These are phyloP conservation scores for Ajuga reptans DNA, from an alignment of 305 asterid species.

Conservation along the genomic window DNA sequence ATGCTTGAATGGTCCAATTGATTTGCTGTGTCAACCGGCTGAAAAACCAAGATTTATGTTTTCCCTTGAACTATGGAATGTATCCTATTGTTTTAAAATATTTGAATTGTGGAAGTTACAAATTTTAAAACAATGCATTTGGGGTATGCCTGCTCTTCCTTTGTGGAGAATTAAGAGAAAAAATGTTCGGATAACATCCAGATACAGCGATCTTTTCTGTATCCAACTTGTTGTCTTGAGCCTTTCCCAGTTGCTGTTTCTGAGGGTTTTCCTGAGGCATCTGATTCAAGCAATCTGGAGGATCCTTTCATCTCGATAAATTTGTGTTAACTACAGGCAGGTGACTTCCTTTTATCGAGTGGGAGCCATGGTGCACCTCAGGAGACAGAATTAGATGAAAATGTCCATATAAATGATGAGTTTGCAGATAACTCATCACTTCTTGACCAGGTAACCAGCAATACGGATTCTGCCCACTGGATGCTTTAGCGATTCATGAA, in stretches of 20 bases:
- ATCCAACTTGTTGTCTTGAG: background rate
- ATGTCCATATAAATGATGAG: constrained; percentile 38
- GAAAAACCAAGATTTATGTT: background rate
- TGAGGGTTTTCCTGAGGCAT: background rate
- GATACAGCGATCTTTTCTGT: background rate
- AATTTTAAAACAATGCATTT: background rate
- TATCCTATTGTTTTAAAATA: background rate
- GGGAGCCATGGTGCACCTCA: constrained; percentile 46
- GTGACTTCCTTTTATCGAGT: constrained; percentile 73
- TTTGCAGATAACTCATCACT: constrained; percentile 59
- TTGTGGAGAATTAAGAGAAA: background rate
- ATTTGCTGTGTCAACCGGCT: background rate
- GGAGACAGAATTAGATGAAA: constrained; percentile 82
- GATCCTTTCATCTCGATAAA: constrained; percentile 7
- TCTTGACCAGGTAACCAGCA: constrained; percentile 63
- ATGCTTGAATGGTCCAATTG: background rate
- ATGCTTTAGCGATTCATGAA: constrained; percentile 15
- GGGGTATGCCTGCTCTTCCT: background rate
- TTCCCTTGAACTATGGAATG: background rate
- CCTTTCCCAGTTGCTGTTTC: background rate
- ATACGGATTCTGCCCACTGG: constrained; percentile 6
- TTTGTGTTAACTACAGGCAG: constrained; percentile 53
- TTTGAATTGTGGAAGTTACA: background rate
- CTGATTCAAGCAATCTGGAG: background rate
- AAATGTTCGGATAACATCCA: background rate